Evolutionary conservation across 2,329 filamentous ascomycete genomes (phyloP).

Genomic region (Cladophialophora chaetospira): DNA sequence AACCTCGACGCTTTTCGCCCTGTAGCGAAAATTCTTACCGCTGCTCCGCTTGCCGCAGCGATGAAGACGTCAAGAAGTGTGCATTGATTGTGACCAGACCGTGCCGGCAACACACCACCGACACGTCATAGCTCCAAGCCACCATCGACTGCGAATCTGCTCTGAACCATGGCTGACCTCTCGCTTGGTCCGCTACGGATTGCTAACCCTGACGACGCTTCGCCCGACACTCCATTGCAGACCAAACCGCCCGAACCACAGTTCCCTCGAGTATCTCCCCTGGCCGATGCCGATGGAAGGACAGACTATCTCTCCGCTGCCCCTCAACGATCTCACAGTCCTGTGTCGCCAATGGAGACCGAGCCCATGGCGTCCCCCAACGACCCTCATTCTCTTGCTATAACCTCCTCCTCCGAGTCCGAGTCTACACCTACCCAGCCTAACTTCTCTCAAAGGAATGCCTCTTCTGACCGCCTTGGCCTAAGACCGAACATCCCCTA

Average conservation of each 20-base stretch:
- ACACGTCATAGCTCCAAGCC: conserved; percentile 28
- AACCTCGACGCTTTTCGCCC: neutral
- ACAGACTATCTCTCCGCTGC: conserved; percentile 24
- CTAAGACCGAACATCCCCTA: conserved; percentile 46
- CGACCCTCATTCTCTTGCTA: conserved; percentile 16
- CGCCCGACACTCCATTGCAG: conserved; percentile 37
- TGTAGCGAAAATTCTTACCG: conserved; percentile 1
- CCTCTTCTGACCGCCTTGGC: conserved; percentile 24
- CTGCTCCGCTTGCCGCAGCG: conserved; percentile 17
- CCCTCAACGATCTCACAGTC: conserved; percentile 23
- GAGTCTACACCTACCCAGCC: conserved; percentile 10
- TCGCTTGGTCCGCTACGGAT: conserved; percentile 93
- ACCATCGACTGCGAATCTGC: conserved; percentile 26
- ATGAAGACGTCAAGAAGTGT: conserved; percentile 17
- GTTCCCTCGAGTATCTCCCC: conserved; percentile 28
- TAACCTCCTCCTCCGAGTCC: conserved; percentile 16
- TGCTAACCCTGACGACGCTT: conserved; percentile 86
- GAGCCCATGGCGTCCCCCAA: conserved; percentile 9
- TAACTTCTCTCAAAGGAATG: conserved; percentile 16
- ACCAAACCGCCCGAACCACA: conserved; percentile 23
- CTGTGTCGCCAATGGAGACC: conserved; percentile 31
- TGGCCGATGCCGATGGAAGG: conserved; percentile 24
- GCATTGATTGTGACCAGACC: conserved; percentile 10
- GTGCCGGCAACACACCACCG: conserved; percentile 11
- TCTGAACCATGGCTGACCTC: conserved; percentile 49